These are phyloP conservation scores for Colletotrichum echinochloae DNA, from an alignment of 2,329 filamentous ascomycete genomes.

Conservation along the genomic window DNA sequence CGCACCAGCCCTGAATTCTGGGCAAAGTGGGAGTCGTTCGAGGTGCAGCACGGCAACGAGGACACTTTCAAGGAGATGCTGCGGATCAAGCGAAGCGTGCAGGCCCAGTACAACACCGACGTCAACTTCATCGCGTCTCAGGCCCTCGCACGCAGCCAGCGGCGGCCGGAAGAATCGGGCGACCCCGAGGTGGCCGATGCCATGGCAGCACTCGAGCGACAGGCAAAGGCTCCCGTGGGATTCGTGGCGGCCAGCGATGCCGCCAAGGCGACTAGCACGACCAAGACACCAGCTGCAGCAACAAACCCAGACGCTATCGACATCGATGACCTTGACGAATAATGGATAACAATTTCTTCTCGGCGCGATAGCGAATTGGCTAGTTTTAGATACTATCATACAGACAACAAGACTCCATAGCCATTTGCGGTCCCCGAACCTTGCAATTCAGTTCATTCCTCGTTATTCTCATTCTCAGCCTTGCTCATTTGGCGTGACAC, in stretches of 20 bases:
- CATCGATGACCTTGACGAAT: slow-evolving; percentile 78
- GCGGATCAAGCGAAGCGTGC: slow-evolving; percentile 95
- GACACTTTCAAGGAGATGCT: slow-evolving; percentile 99
- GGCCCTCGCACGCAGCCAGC: slow-evolving; percentile 85
- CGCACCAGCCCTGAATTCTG: slow-evolving; percentile 91
- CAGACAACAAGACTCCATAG: slow-evolving; percentile 13
- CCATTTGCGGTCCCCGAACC: background rate
- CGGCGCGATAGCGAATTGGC: slow-evolving; percentile 11
- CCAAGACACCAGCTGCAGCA: slow-evolving; percentile 57
- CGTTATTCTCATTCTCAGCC: background rate
- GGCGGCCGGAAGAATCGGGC: slow-evolving; percentile 61
- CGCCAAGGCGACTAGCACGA: slow-evolving; percentile 67
- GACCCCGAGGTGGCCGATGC: slow-evolving; percentile 73
- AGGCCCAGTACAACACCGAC: slow-evolving; percentile 98
- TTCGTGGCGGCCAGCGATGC: slow-evolving; percentile 90
- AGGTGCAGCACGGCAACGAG: slow-evolving; percentile 98
- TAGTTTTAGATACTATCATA: slow-evolving; percentile 28
- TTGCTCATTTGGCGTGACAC: background rate
- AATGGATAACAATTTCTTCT: slow-evolving; percentile 45
- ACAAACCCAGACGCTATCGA: slow-evolving; percentile 89
- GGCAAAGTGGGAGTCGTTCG: slow-evolving; percentile 97
- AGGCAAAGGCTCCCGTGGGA: slow-evolving; percentile 87
- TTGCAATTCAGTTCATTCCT: slow-evolving; percentile 11
- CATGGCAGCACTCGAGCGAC: slow-evolving; percentile 89
- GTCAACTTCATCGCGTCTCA: slow-evolving; percentile 99